Evolutionary conservation across 441 rosid genomes (phyloP), one percentile per base, ranked within the genome.

Genomic region (Omphalea diandra): DNA sequence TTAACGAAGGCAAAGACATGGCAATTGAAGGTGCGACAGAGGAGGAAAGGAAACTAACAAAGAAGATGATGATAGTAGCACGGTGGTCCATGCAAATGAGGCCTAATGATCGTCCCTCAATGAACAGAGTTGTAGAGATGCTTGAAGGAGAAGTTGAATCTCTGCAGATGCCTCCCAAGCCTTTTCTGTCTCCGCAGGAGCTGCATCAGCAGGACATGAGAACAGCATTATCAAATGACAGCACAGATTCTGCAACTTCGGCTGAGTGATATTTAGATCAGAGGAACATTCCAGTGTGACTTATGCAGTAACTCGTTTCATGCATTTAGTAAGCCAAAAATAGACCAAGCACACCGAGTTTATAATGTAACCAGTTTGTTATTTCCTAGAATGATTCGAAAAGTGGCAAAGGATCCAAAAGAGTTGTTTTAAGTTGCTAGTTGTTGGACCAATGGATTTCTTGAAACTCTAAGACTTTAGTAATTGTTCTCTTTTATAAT

Each of bases 51-150:
- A 52, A 50, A 24, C 26, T 70, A 7, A 32, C 24, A 3, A 26
- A 70, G 47, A 70, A 70, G 12, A 53, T 71, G 63, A 31, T 63
- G 11, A 53, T 63, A 31, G 68, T 71, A 1, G 74, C 62, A 7
- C 32, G 40, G 12, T 71, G 68, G 68, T 71, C 43, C 33, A 63
- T 71, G 31, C 74, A 29, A 20, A 29, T 71, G 74, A 71, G 54
- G 32, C 67, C 74, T 6, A 2, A 5, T 8, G 32, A 63, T 53
- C 74, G 63, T 63, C 74, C 74, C 26, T 24, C 66, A 0, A 47
- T 69, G 73, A 46, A 5, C 24, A 46, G 36, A 60, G 66, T 69
- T 33, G 54, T 62, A 4, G 63, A 63, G 55, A 71, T 71, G 74
- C 63, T 63, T 12, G 62, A 50, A 54, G 63, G 63, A 26, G 54